Percentiles rank a stretch among this genome's conserved stretches.
Conservation (phyloP, 352 stramenopile genomes). For the Phytophthora melonis region DNA sequence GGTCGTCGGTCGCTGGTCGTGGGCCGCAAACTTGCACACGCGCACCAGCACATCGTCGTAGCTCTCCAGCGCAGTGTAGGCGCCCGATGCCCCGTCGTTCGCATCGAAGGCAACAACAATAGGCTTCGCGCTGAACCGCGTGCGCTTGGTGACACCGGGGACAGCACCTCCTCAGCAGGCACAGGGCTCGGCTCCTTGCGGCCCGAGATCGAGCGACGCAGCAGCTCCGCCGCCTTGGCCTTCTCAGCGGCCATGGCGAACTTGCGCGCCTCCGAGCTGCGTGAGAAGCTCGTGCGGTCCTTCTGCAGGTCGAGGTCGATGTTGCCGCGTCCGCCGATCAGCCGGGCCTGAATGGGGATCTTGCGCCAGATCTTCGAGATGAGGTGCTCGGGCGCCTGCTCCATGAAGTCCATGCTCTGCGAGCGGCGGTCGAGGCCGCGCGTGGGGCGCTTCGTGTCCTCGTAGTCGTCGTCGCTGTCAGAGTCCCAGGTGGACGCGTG, state of each 20-base stretch:
- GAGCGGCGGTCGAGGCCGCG: slow-evolving; percentile 69
- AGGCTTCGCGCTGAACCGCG: slow-evolving; percentile 49
- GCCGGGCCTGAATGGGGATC: slow-evolving; percentile 74
- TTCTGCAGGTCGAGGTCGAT: slow-evolving; percentile 72
- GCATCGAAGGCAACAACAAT: slow-evolving; percentile 35
- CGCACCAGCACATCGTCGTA: slow-evolving; percentile 83
- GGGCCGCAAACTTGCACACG: slow-evolving; percentile 68
- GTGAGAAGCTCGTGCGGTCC: slow-evolving; percentile 67
- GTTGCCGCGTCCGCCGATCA: slow-evolving; percentile 59
- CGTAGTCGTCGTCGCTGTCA: slow-evolving; percentile 79
- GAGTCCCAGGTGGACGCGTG: slow-evolving; percentile 67
- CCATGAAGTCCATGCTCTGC: slow-evolving; percentile 85
- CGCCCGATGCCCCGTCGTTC: slow-evolving; percentile 37
- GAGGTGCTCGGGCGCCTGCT: slow-evolving; percentile 73
- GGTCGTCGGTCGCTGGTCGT: slow-evolving; percentile 75
- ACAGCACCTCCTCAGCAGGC: slow-evolving; percentile 50
- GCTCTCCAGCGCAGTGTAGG: slow-evolving; percentile 68
- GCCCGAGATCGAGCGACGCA: slow-evolving; percentile 34
- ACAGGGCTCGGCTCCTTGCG: slow-evolving; percentile 43
- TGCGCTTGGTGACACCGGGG: slow-evolving; percentile 58
- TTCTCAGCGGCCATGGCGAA: slow-evolving; percentile 50
- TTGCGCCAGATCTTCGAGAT: slow-evolving; percentile 88
- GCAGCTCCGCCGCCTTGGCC: slow-evolving; percentile 33
- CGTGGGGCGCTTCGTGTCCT: slow-evolving; percentile 66
- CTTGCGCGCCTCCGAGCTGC: slow-evolving; percentile 62